Base-by-base conservation (phyloP, 257 asterid species). In the Ehretia macrophylla region DNA sequence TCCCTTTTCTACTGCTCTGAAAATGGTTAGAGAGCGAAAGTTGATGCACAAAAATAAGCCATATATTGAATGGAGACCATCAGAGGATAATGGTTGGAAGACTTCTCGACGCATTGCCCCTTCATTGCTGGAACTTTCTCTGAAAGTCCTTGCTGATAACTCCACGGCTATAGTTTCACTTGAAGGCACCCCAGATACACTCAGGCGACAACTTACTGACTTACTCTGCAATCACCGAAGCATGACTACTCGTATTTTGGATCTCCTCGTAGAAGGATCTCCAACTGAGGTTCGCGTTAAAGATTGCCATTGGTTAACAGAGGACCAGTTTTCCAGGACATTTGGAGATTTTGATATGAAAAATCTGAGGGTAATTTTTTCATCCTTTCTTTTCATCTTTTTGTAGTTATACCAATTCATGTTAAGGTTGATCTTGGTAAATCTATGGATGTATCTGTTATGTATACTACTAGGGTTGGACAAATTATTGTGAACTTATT, bases 281-380 rank as follows among this genome's bases (percentile, higher is more conserved):
- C 95, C 97, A 57, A 78, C 83, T 35, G 85, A 79, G 71, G 72
- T 90, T 73, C 76, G 82, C 49, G 14, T 90, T 57, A 87, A 87
- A 63, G 83, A 87, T 55, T 79, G 84, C 68, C 75, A 94, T 14
- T 87, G 92, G 92, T 68, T 90, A 49, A 77, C 83, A 37, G 95
- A 87, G n/a, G 52, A 71, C 20, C 77, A 76, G 55, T 83, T 84
- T 55, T 67, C 57, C 51, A 65, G 68, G 72, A 49, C 75, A 49
- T 77, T 90, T 68, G 52, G 54, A 54, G 73, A 66, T 51, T 70
- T 80, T 20, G 70, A 75, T 66, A 59, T 76, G 17, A 69, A 66
- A 18, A 65, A 68, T 49, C 78, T 90, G 83, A 73, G 40, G 90
- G 97, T 90, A 74, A 76, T 48, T 27, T 17, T 23, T 58, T 69